Conservation (phyloP, 192 early-diverging fungal species). For the Backusella australiensis region DNA sequence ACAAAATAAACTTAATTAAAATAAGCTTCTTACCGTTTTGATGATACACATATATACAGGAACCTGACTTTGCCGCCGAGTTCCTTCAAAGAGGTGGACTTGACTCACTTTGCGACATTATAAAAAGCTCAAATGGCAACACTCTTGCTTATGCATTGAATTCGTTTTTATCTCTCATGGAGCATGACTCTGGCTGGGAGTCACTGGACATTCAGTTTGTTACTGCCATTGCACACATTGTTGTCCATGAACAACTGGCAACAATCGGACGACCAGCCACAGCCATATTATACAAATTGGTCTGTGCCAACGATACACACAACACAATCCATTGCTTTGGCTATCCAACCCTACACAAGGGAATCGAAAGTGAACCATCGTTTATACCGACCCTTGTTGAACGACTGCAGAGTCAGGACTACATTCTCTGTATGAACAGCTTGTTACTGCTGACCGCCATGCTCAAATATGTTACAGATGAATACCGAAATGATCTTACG, state of each 20-base stretch:
- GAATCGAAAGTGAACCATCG: constrained; percentile 43
- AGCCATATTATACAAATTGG: constrained; percentile 64
- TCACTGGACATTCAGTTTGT: constrained; percentile 48
- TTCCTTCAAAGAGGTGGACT: constrained; percentile 58
- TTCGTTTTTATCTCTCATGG: constrained; percentile 62
- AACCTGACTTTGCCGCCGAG: constrained; percentile 63
- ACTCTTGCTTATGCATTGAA: constrained; percentile 69
- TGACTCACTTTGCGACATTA: constrained; percentile 54
- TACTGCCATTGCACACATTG: constrained; percentile 49
- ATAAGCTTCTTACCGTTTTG: too few relatives aligned
- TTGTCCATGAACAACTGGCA: constrained; percentile 63
- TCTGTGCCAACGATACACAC: constrained; percentile 35
- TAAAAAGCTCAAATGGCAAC: constrained; percentile 58
- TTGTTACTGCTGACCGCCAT: constrained; percentile 61
- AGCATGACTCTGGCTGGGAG: constrained; percentile 66
- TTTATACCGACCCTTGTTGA: constrained; percentile 53
- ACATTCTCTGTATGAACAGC: constrained; percentile 61
- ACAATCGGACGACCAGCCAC: constrained; percentile 73
- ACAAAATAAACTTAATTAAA: not conserved
- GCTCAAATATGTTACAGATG: constrained; percentile 59
- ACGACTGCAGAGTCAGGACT: constrained; percentile 58
- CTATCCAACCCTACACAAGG: constrained; percentile 36
- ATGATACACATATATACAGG: constrained; percentile 32
- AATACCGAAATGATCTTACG: constrained; percentile 44
- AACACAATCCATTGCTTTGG: not conserved